Conservation (phyloP, 148 eudicot genomes). For the Tetragonia tetragonoides region DNA sequence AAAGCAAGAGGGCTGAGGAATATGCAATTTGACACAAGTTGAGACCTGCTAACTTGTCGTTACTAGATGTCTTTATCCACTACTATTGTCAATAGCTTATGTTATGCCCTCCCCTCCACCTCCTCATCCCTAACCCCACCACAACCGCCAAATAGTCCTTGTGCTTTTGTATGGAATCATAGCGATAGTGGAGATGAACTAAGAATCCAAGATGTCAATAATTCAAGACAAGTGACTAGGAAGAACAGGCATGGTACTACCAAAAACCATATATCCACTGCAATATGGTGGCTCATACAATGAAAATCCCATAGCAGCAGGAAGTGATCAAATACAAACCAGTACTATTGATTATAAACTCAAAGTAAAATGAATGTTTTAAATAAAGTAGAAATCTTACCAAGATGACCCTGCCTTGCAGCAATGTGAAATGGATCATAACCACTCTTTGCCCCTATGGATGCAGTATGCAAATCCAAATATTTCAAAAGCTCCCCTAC, state of each 20-base stretch:
- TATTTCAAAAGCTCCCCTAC: conserved; percentile 76
- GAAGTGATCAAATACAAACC: not conserved
- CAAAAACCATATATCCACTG: not conserved
- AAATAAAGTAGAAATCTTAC: conserved; percentile 42
- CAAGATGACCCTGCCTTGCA: conserved; percentile 88
- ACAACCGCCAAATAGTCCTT: not conserved
- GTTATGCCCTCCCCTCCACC: too few species aligned
- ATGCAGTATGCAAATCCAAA: conserved; percentile 71
- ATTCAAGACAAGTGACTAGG: not conserved
- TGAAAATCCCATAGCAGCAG: not conserved
- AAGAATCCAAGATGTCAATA: not conserved
- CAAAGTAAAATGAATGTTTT: not conserved
- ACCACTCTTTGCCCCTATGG: conserved; percentile 71
- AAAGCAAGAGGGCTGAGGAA: not conserved
- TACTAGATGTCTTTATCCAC: not conserved
- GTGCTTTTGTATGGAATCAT: not conserved
- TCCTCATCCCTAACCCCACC: not conserved
- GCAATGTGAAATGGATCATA: conserved; percentile 90
- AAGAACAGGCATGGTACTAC: not conserved
- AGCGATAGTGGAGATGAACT: not conserved
- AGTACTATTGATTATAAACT: not conserved
- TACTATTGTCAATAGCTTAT: not conserved
- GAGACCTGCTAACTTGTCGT: not conserved
- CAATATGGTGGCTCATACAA: too few species aligned
- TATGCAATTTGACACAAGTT: not conserved